Conservation (phyloP, 139 green algal genomes). For the Chlamydomonas urium region DNA sequence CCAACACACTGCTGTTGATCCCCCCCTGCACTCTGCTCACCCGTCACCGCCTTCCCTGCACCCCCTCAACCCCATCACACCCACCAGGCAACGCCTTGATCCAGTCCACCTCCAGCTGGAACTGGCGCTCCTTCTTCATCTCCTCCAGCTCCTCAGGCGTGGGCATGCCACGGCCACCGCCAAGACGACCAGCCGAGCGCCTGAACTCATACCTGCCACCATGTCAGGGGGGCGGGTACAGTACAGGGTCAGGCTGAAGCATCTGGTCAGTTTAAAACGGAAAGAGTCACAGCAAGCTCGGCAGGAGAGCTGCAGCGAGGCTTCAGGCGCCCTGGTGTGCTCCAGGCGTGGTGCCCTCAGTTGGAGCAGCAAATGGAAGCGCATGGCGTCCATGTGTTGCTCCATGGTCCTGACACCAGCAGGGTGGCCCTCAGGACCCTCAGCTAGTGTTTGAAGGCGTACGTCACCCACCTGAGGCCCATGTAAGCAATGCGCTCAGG, state of each 20-base stretch:
- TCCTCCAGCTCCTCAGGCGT: slow-evolving; percentile 4
- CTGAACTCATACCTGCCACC: slow-evolving; percentile 17
- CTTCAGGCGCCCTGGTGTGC: too few relatives aligned
- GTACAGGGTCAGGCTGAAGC: too few relatives aligned
- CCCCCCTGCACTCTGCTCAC: too few relatives aligned
- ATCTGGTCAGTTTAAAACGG: too few relatives aligned
- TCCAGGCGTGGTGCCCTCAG: too few relatives aligned
- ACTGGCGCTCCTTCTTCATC: slow-evolving; percentile 26
- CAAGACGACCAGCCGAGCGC: background rate
- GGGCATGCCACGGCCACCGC: background rate
- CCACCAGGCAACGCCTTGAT: slow-evolving; percentile 71
- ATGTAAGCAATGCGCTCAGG: slow-evolving; percentile 23
- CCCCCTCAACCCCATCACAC: background rate
- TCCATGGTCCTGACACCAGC: background rate
- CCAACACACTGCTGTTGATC: too few relatives aligned
- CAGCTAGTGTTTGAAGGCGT: too few relatives aligned
- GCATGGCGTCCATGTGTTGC: too few relatives aligned
- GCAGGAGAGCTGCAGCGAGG: too few relatives aligned
- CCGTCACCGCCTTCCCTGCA: background rate
- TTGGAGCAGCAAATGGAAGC: too few relatives aligned
- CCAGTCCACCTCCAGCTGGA: slow-evolving; percentile 72
- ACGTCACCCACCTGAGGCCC: slow-evolving; percentile 24
- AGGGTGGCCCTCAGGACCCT: slow-evolving; percentile 11
- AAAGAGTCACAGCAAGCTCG: too few relatives aligned
- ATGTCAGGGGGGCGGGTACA: too few relatives aligned